Percentiles rank a stretch among this genome's conserved stretches.
phyloP scores from a whole-genome alignment of 345 rosid genomes.

The Clausena lansium region DNA sequence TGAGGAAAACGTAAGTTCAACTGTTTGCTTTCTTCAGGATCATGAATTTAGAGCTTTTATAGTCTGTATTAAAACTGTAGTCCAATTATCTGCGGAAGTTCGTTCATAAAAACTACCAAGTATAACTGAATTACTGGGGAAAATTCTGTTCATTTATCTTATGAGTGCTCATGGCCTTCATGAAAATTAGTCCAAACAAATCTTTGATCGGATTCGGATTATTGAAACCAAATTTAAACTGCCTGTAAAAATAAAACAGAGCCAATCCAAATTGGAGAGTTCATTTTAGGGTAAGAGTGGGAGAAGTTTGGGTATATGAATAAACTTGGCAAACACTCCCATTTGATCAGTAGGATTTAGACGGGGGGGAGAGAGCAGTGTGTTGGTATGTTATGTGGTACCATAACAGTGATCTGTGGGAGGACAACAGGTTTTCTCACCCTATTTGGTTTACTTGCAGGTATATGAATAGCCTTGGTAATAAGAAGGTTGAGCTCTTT shows the following conservation, averaged over 20 bases:
- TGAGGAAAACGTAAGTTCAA: constrained; percentile 84
- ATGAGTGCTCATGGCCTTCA: constrained; percentile 12
- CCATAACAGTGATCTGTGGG: neutral
- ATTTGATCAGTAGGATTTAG: neutral
- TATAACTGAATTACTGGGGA: neutral
- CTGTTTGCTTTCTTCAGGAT: constrained; percentile 1
- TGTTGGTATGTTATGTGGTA: neutral
- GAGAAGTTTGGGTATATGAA: neutral
- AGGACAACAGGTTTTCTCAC: neutral
- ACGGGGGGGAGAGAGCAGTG: neutral
- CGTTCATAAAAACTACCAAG: neutral
- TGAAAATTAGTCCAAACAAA: neutral
- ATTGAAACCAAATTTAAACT: neutral
- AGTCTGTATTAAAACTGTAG: neutral
- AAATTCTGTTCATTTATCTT: neutral
- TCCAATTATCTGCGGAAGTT: neutral
- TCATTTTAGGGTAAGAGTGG: neutral
- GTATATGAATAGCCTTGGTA: constrained; percentile 82
- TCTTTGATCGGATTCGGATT: neutral
- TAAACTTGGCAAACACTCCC: neutral
- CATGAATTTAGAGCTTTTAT: neutral
- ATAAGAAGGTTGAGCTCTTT: constrained; percentile 86
- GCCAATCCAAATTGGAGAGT: neutral
- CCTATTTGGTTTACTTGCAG: constrained; percentile 41
- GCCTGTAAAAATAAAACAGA: neutral